A percentile compares a stretch with the other conserved stretches of the same genome.
phyloP scores from a whole-genome alignment of 2,329 filamentous ascomycete genomes.

The Sporothrix protearum region DNA sequence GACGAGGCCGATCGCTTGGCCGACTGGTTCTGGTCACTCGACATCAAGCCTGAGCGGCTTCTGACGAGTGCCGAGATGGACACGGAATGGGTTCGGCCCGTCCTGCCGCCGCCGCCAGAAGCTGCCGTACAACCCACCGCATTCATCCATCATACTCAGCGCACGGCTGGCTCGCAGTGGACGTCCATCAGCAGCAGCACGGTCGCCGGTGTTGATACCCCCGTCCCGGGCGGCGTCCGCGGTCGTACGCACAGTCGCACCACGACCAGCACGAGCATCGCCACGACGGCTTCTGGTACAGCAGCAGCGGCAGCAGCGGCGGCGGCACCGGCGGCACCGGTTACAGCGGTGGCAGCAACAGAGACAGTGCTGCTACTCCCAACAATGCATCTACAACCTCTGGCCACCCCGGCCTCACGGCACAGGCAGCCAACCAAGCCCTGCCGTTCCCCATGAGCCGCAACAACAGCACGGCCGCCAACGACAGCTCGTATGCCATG shows the following conservation, averaged over 20 bases:
- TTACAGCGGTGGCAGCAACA: too few relatives aligned
- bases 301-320: background rate
- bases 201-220: background rate
- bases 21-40: constrained; percentile 52
- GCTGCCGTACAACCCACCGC: background rate
- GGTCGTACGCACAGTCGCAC: constrained; percentile 19
- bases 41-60: constrained; percentile 44
- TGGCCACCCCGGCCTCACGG: background rate
- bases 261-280: constrained; percentile 4
- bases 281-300: background rate
- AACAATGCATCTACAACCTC: background rate
- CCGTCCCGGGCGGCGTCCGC: background rate
- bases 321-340: too few relatives aligned
- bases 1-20: constrained; percentile 49
- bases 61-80: constrained; percentile 33
- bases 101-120: background rate
- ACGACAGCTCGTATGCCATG: constrained; percentile 25
- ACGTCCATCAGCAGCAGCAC: constrained; percentile 4
- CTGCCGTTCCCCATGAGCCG: constrained; percentile 19
- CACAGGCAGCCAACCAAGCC: constrained; percentile 13
- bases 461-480: constrained; percentile 22
- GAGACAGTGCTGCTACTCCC: background rate
- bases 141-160: background rate
- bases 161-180: constrained; percentile 1
- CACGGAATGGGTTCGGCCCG: constrained; percentile 2